A percentile compares a stretch with the other conserved stretches of the same genome.
These are phyloP conservation scores for Phytopythium delawarense DNA, from an alignment of 352 stramenopile species.

Conservation along the genomic window DNA sequence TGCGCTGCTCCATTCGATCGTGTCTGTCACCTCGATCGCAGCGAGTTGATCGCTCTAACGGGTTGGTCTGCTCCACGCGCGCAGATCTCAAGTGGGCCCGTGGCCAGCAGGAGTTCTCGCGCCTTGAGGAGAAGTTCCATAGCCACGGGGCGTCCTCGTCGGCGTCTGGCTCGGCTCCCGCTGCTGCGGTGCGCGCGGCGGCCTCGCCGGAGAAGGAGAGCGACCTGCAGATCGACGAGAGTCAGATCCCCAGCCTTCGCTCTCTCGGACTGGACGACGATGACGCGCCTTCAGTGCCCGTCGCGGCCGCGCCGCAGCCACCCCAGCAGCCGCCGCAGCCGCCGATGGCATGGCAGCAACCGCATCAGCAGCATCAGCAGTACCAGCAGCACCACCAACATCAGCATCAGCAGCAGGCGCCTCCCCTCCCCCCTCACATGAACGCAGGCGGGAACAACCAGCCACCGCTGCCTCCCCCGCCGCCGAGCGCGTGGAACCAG, in stretches of 20 bases:
- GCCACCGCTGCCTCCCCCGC: constrained; percentile 10
- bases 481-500: constrained; percentile 29
- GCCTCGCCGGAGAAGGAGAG: constrained; percentile 26
- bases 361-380: not conserved
- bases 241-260: constrained; percentile 56
- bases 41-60: not conserved
- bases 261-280: constrained; percentile 73
- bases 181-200: not conserved
- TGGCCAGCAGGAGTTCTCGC: constrained; percentile 69
- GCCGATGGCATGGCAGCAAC: constrained; percentile 13
- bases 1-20: not conserved
- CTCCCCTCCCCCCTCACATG: constrained; percentile 20
- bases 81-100: constrained; percentile 74
- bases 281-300: constrained; percentile 15
- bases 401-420: constrained; percentile 17
- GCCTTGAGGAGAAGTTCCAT: constrained; percentile 51
- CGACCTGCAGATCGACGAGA: constrained; percentile 56
- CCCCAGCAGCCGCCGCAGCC: constrained; percentile 6
- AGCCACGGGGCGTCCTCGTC: not conserved
- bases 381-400: constrained; percentile 13
- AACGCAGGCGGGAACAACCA: not conserved
- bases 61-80: not conserved
- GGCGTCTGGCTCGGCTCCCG: constrained; percentile 3
- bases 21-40: not conserved
- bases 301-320: constrained; percentile 1